phyloP scores from a whole-genome alignment of 2,329 filamentous ascomycete genomes.

The Furcasterigmium furcatum region DNA sequence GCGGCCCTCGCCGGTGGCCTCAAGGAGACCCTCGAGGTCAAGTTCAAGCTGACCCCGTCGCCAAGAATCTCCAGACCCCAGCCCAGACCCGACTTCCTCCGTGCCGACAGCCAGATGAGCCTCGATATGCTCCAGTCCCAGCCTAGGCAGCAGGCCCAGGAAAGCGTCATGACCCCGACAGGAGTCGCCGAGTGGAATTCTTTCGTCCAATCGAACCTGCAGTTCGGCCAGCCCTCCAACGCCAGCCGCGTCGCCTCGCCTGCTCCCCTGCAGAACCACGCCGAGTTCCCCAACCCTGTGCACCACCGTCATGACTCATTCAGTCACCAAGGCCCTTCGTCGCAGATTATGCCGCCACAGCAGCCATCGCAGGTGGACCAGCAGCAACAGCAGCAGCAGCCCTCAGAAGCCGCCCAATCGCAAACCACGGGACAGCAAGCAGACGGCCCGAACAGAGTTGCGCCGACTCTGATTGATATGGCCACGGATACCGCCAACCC shows the following conservation, averaged over 20 bases:
- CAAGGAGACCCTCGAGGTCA: conserved; percentile 90
- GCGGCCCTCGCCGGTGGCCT: conserved; percentile 80
- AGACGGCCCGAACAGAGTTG: conserved; percentile 29
- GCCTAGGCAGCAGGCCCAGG: conserved; percentile 16
- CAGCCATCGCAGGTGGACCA: conserved; percentile 1
- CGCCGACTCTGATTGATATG: conserved; percentile 23
- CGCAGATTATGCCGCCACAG: not conserved
- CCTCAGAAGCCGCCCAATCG: not conserved
- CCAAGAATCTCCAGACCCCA: conserved; percentile 46
- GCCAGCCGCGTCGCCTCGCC: conserved; percentile 31
- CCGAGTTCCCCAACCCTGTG: conserved; percentile 4
- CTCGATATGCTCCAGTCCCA: conserved; percentile 4
- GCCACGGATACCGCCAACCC: conserved; percentile 29
- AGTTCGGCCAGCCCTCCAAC: conserved; percentile 35
- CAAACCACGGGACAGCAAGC: conserved; percentile 9
- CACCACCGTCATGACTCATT: conserved; percentile 9
- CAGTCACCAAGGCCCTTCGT: conserved; percentile 1
- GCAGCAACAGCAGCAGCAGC: conserved; percentile 11
- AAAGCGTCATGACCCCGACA: conserved; percentile 40
- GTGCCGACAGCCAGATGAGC: conserved; percentile 10
- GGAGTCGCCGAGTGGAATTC: conserved; percentile 76
- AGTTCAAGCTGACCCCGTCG: conserved; percentile 79
- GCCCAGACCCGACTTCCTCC: conserved; percentile 7
- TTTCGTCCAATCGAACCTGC: conserved; percentile 69
- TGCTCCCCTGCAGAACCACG: conserved; percentile 17